Evolutionary conservation across 2,329 filamentous ascomycete genomes (phyloP).

Genomic region (Pseudonectria foliicola): DNA sequence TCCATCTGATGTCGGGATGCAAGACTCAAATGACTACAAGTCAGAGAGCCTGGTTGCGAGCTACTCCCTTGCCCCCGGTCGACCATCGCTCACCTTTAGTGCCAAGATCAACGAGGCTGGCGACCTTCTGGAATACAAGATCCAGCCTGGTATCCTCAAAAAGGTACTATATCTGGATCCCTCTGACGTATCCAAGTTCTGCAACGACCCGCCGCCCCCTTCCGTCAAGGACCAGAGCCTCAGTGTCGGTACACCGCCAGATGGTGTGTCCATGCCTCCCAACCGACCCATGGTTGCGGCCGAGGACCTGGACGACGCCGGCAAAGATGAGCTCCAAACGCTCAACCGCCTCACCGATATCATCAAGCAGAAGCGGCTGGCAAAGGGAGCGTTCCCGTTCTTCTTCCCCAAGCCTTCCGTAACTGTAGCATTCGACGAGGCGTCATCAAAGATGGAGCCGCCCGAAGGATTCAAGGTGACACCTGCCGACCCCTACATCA

Average conservation of each 20-base stretch:
- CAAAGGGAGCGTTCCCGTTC: conserved; percentile 42
- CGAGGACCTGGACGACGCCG: conserved; percentile 33
- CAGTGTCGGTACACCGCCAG: conserved; percentile 20
- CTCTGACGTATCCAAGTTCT: conserved; percentile 38
- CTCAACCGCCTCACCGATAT: conserved; percentile 42
- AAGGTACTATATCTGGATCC: conserved; percentile 53
- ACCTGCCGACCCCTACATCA: conserved; percentile 45
- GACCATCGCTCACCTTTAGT: conserved; percentile 56
- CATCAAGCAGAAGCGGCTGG: conserved; percentile 35
- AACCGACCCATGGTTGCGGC: conserved; percentile 37
- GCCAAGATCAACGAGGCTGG: conserved; percentile 48
- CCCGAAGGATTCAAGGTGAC: conserved; percentile 17
- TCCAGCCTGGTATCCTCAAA: conserved; percentile 46
- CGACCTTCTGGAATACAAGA: conserved; percentile 44
- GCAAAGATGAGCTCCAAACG: conserved; percentile 39
- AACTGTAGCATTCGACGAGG: conserved; percentile 34
- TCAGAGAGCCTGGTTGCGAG: conserved; percentile 36
- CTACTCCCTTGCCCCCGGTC: conserved; percentile 47
- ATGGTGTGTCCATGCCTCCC: conserved; percentile 10
- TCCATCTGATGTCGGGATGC: conserved; percentile 28
- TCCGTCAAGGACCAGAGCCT: conserved; percentile 18
- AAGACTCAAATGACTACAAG: conserved; percentile 22
- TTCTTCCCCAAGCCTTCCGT: conserved; percentile 38
- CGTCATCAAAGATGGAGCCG: conserved; percentile 13
- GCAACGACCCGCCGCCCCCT: conserved; percentile 28